phyloP scores from a whole-genome alignment of 148 eudicot species.

The Rhododendron kiyosumense region DNA sequence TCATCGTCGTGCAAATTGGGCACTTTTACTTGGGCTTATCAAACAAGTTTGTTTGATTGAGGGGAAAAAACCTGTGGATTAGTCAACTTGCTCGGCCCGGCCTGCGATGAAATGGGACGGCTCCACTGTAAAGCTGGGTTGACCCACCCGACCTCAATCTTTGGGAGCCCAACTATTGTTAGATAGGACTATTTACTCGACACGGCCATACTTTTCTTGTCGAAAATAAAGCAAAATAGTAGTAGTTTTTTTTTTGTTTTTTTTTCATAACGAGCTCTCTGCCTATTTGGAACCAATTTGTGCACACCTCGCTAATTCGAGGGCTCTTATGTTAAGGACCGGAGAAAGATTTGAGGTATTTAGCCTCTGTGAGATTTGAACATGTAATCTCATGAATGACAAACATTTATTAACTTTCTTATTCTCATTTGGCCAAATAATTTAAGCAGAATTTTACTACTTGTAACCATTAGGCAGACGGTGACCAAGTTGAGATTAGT shows the following conservation, averaged over 20 bases:
- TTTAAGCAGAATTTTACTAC: background rate
- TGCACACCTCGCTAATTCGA: background rate
- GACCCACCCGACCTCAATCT: background rate
- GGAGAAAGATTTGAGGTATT: no score
- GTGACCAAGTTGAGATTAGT: background rate
- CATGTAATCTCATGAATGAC: no score
- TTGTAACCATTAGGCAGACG: background rate
- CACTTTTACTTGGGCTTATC: background rate
- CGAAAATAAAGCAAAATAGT: background rate
- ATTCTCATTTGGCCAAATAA: background rate
- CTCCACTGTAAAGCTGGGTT: background rate
- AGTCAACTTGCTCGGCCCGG: background rate
- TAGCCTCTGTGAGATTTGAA: background rate
- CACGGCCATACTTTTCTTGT: background rate
- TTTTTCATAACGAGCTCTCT: background rate
- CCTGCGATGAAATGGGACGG: background rate
- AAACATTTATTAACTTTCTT: no score
- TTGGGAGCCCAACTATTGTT: background rate
- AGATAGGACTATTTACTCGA: background rate
- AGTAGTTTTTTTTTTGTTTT: no score
- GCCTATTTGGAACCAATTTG: no score
- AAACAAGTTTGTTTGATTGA: background rate
- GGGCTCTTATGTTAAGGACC: no score
- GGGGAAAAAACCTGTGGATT: background rate
- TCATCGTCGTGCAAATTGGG: background rate